Conservation (phyloP, 2,329 filamentous ascomycete genomes). For the Ophiostoma angusticollis region DNA sequence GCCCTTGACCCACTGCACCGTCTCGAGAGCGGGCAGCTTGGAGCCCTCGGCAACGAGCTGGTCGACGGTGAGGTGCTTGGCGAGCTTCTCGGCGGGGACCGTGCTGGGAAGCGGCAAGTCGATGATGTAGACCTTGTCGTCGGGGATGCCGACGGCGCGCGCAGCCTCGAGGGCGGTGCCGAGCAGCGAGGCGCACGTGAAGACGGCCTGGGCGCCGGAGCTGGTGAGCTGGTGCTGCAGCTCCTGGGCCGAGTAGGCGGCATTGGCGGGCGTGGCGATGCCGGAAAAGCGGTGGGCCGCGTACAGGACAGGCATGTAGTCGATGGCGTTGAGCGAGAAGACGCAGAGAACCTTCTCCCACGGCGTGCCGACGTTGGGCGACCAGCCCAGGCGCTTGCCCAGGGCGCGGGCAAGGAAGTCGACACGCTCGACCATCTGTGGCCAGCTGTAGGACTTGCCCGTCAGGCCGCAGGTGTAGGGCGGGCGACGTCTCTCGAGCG, state of each 20-base stretch:
- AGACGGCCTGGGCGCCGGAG: slow-evolving; percentile 50
- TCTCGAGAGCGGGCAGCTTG: slow-evolving; percentile 31
- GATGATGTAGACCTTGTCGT: slow-evolving; percentile 50
- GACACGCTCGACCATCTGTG: slow-evolving; percentile 9
- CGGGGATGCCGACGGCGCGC: slow-evolving; percentile 45
- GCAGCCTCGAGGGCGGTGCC: slow-evolving; percentile 49
- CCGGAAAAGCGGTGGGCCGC: slow-evolving; percentile 44
- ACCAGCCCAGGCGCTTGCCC: slow-evolving; percentile 55
- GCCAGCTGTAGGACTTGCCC: slow-evolving; percentile 12
- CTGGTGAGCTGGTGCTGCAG: slow-evolving; percentile 54
- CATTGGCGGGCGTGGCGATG: slow-evolving; percentile 56
- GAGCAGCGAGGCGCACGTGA: slow-evolving; percentile 55
- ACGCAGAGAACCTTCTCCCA: slow-evolving; percentile 66
- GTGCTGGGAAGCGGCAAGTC: slow-evolving; percentile 38
- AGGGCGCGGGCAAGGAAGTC: slow-evolving; percentile 31
- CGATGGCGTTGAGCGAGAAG: slow-evolving; percentile 59
- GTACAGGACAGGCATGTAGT: slow-evolving; percentile 43
- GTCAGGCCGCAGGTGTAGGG: slow-evolving; percentile 18
- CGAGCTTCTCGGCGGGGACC: slow-evolving; percentile 18
- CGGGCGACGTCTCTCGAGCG: slow-evolving; percentile 42
- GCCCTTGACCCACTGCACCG: slow-evolving; percentile 38
- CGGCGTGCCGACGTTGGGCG: slow-evolving; percentile 54
- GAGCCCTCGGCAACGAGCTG: slow-evolving; percentile 37
- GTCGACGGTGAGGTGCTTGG: slow-evolving; percentile 39
- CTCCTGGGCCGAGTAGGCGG: slow-evolving; percentile 53